Base-by-base conservation (phyloP, 2,329 filamentous ascomycete genomes). In the Pestalotiopsis fici region DNA sequence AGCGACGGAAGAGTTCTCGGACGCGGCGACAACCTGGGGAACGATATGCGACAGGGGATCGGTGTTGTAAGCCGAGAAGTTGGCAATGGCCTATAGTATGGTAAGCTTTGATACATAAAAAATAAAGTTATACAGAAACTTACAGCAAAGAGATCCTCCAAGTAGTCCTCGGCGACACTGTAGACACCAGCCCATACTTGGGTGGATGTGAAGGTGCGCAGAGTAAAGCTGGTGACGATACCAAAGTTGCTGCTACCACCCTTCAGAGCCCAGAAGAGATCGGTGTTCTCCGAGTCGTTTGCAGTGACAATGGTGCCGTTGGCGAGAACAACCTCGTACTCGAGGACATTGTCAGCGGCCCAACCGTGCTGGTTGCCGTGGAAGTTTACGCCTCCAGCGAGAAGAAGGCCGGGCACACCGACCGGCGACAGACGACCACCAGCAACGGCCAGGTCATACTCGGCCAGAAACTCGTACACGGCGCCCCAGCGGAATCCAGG, bases 1-100 rank as follows among this genome's bases (percentile, higher is more conserved):
- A 13, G 72, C 77, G n/a, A 79, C 62, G 59, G 74, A 72, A 4
- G 69, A 68, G 50, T 66, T 43, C 37, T 68, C 61, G 59, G 73
- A 69, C 9, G 72, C 74, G 27, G 66, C 67, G 27, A 73, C 67
- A 18, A 71, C 65, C 56, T 70, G 68, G 23, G 73, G 73, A 18
- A 74, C 71, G 28, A 73, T 69, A 64, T 74, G 72, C 23, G 72
- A 69, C 31, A 72, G 66, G 18, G 71, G 65, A 27, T 74, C 71
- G 12, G 67, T 69, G 67, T 73, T 74, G 66, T 67, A 65, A 31
- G 70, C 67, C 23, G 72, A 67, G 66, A 69, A 74, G 64, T 73
- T 69, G 67, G 73, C 72, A 56, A 69, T 67, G 37, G 71, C 72
- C 68, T 70, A 27, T 13, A 9, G 27, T 11, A 28, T 35, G n/a